Evolutionary conservation across 768 basidiomycete species (phyloP), one percentile per base, ranked within the genome.

Genomic region (Dictyophora rubrovolvata): DNA sequence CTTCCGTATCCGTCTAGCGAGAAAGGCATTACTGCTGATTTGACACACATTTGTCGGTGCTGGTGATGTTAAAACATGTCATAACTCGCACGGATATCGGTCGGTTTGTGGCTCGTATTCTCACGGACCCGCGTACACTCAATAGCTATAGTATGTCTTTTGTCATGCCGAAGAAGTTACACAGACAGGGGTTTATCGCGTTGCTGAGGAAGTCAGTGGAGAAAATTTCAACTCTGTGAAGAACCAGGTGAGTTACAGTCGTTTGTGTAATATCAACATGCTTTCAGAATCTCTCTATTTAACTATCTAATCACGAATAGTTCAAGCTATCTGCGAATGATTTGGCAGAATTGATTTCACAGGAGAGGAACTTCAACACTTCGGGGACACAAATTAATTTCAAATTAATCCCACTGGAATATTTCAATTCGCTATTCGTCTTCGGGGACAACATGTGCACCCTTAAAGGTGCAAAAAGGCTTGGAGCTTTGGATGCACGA

Each of bases 101-200:
- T 1, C 34, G 17, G 0, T 70, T 67, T 58, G 68, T 71, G 36
- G 67, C 65, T 14, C 67, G 64, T 33, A 70, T 72, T 51, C 63
- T 73, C 49, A 63, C 63, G 14, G 72, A 73, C 49, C 57, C 63
- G 36, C 63, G 70, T 8, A 72, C 72, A 16, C 52, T 71, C 35
- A 71, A 73, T 60, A 66, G 65, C 23, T 65, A 53, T n/a, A 63
- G 61, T 28, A 37, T 20, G 66, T 72, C 5, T 64, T 68, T 12
- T 60, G 63, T 7, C 68, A 67, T 60, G 64, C 65, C 18, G 71
- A 70, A 5, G 66, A 68, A 47, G 36, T 66, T 12, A 67, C 65
- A 9, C 58, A 66, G 54, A 56, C 58, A 8, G 67, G 70, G 61
- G 57, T 62, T 23, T 64, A 63, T 18, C 63, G 61, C 21, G 35